Evolutionary conservation across 257 asterid genomes (phyloP).

Genomic region (Orobanche coerulescens): DNA sequence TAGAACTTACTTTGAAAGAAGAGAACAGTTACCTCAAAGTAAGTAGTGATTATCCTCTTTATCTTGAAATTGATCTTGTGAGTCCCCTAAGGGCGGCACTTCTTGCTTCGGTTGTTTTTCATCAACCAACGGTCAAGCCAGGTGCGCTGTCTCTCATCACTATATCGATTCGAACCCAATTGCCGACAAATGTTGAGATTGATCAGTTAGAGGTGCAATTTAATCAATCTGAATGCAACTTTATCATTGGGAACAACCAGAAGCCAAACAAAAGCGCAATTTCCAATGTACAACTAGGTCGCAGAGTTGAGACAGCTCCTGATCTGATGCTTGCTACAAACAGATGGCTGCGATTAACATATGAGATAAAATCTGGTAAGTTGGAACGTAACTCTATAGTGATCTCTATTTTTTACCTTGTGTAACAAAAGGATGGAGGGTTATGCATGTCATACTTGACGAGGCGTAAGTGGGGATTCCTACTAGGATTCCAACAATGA

Average conservation of each 20-base stretch:
- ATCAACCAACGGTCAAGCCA: constrained; percentile 87
- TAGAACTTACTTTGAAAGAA: constrained; percentile 34
- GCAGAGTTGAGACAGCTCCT: constrained; percentile 82
- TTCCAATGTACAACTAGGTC: constrained; percentile 68
- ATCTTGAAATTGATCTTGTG: constrained; percentile 90
- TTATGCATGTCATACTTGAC: not conserved
- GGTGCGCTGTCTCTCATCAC: constrained; percentile 65
- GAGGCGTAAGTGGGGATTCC: not conserved
- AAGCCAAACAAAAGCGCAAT: constrained; percentile 63
- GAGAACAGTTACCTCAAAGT: constrained; percentile 45
- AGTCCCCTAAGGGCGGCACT: constrained; percentile 84
- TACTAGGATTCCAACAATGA: constrained; percentile 4
- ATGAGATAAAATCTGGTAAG: constrained; percentile 83
- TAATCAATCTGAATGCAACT: constrained; percentile 87
- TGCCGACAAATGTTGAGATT: constrained; percentile 69
- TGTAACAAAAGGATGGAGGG: not conserved
- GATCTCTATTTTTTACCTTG: not conserved
- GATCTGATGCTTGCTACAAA: constrained; percentile 59
- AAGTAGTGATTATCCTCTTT: constrained; percentile 64
- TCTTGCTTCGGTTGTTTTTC: constrained; percentile 95
- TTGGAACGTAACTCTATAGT: constrained; percentile 2
- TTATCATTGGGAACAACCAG: constrained; percentile 73
- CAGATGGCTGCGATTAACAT: constrained; percentile 88
- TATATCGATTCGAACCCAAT: constrained; percentile 74
- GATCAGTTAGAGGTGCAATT: constrained; percentile 98